Base-by-base conservation (phyloP, 1,284 basidiomycete species). In the Trichosporon faecale region DNA sequence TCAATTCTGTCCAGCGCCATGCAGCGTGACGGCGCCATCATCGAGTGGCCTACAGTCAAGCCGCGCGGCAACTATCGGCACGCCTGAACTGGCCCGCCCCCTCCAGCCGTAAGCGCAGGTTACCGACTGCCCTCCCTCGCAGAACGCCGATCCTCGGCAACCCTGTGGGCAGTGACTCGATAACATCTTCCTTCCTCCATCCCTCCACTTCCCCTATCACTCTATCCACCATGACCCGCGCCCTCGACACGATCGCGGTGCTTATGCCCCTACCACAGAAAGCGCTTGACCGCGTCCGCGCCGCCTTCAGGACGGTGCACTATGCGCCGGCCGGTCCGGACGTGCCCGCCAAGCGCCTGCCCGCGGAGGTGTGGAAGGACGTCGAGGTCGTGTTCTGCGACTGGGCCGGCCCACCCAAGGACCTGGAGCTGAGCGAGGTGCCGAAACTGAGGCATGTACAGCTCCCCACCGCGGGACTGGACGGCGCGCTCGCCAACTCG, bases 381-480 rank as follows among this genome's bases (percentile, higher is more conserved):
- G 66, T 72, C 1, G 68, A 73, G 25, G 55, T 61, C 55, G n/a
- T 73, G n/a, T 67, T 70, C 65, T 68, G 66, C 33, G 35, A 61
- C n/a, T 70, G 66, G 66, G 16, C 27, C 23, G 69, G 69, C 1
- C 52, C 71, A 1, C 72, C 72, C 16, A 21, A 46, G 0, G 70
- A 71, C 33, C 9, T 71, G 21, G 23, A 7, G 7, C 68, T 79
- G 2, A 68, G 70, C 49, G 68, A 78, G 25, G 61, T 77, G 12
- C 76, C 78, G 8, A 73, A 72, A 18, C 70, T 82, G 14, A 65
- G 70, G 70, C 75, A 79, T 65, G 70, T 82, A 23, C 81, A 82
- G 74, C 72, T 81, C 5, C 73, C 71, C 5, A 73, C 69, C n/a
- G 78, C 80, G 8, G 81, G 80, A 11, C 74, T 73, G 3, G 80